phyloP scores from a whole-genome alignment of 2,329 filamentous ascomycete genomes.

The Pseudocercospora macadamiae region DNA sequence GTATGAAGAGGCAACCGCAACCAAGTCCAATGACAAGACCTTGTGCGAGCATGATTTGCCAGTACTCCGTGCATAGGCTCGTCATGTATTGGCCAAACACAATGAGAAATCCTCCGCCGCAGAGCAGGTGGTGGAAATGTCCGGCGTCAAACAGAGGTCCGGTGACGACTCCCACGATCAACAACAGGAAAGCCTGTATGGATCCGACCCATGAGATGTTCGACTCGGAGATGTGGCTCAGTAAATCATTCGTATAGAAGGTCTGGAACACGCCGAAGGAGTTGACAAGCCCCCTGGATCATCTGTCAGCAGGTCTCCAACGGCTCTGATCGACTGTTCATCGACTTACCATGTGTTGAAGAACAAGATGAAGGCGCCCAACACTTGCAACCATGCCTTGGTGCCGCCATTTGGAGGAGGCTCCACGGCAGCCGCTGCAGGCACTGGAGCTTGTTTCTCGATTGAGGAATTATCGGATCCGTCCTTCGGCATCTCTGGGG shows the following conservation, averaged over 20 bases:
- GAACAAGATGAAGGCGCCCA: conserved; percentile 49
- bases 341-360: conserved; percentile 46
- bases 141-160: conserved; percentile 56
- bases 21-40: conserved; percentile 46
- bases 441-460: not conserved
- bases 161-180: conserved; percentile 52
- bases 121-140: conserved; percentile 46
- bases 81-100: conserved; percentile 56
- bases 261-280: conserved; percentile 51
- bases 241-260: conserved; percentile 49
- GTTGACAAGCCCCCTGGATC: conserved; percentile 31
- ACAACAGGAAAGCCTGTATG: conserved; percentile 53
- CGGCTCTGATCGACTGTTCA: too few relatives aligned
- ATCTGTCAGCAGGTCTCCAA: not conserved
- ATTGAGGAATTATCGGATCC: not conserved
- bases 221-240: not conserved
- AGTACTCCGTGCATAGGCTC: conserved; percentile 51
- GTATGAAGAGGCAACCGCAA: conserved; percentile 62
- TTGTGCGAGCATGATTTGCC: conserved; percentile 57
- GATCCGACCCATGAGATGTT: conserved; percentile 55
- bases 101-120: conserved; percentile 43
- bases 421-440: not conserved
- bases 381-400: conserved; percentile 50
- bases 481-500: not conserved
- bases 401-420: conserved; percentile 46